These are phyloP conservation scores for Podaxis sp. DNA, from an alignment of 768 basidiomycete species.

Conservation along the genomic window DNA sequence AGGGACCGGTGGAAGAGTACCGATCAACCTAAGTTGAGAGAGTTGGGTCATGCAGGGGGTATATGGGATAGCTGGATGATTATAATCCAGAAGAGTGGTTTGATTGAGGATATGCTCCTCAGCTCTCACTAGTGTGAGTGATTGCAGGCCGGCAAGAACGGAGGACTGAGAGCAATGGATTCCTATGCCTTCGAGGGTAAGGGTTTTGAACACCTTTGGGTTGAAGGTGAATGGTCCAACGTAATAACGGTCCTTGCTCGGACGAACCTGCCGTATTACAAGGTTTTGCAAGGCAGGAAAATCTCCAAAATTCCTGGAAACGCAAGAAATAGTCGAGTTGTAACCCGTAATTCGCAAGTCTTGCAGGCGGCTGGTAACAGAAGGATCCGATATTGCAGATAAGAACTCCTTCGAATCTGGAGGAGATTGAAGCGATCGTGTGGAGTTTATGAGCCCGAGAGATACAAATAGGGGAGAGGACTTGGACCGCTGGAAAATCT, in stretches of 20 bases:
- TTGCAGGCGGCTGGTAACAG: slow-evolving; percentile 2
- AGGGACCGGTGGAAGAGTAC: not conserved
- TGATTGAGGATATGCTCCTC: slow-evolving; percentile 6
- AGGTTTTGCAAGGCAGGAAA: slow-evolving; percentile 9
- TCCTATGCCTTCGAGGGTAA: slow-evolving; percentile 6
- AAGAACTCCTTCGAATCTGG: not conserved
- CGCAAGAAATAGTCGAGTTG: not conserved
- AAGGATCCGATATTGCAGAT: not conserved
- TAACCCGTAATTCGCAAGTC: not conserved
- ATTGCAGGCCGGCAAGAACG: not conserved
- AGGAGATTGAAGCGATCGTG: not conserved
- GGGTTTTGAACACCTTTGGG: not conserved
- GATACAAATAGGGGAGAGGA: not conserved
- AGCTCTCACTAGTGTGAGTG: slow-evolving; percentile 1
- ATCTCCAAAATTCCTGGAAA: not conserved
- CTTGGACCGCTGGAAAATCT: not conserved
- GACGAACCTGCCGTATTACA: not conserved
- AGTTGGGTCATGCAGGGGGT: slow-evolving; percentile 8
- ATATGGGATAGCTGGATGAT: not conserved
- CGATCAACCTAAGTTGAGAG: not conserved
- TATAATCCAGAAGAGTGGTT: slow-evolving; percentile 1
- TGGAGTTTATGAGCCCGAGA: not conserved
- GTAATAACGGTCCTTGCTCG: not conserved
- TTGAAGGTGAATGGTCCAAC: slow-evolving; percentile 9
- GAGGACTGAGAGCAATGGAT: not conserved